Percentiles rank a stretch among this genome's conserved stretches.
Conservation (phyloP, 2,329 filamentous ascomycete species). For the Epichloe bromicola region DNA sequence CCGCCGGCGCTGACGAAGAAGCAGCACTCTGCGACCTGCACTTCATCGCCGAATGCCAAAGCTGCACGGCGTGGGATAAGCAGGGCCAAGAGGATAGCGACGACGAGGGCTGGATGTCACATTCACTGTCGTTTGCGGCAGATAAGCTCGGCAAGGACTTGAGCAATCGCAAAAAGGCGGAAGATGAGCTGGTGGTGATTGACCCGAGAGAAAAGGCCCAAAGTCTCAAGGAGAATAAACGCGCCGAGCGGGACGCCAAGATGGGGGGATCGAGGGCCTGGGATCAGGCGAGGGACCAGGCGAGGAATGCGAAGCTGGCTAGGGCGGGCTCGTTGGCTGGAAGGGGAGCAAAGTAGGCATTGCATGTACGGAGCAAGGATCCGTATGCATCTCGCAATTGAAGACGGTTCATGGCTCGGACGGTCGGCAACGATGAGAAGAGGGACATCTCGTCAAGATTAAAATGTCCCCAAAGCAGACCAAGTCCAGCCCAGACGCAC, state of each 20-base stretch:
- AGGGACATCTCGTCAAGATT: too few species aligned
- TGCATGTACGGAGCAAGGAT: not conserved
- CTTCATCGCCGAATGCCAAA: constrained; percentile 92
- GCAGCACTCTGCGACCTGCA: constrained; percentile 78
- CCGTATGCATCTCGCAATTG: too few species aligned
- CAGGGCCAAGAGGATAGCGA: constrained; percentile 45
- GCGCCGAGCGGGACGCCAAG: constrained; percentile 41
- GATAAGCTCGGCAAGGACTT: constrained; percentile 87
- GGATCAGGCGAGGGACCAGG: constrained; percentile 35
- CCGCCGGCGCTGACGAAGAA: constrained; percentile 43
- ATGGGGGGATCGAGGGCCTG: constrained; percentile 39
- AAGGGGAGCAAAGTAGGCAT: constrained; percentile 40
- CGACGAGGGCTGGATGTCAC: constrained; percentile 70
- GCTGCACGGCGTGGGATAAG: constrained; percentile 74
- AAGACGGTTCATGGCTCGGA: too few species aligned
- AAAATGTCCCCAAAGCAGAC: too few species aligned
- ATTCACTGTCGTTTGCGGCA: constrained; percentile 73
- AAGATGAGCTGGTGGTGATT: constrained; percentile 84
- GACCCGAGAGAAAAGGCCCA: constrained; percentile 76
- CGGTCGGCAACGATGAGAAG: too few species aligned
- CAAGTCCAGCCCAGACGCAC: too few species aligned
- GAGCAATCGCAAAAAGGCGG: constrained; percentile 78
- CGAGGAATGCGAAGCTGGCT: constrained; percentile 43
- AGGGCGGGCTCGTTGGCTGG: constrained; percentile 39
- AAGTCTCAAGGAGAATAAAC: constrained; percentile 54